Evolutionary conservation across 2,329 filamentous ascomycete genomes (phyloP), one percentile per base, ranked within the genome.

Genomic region (Plenodomus tracheiphilus): DNA sequence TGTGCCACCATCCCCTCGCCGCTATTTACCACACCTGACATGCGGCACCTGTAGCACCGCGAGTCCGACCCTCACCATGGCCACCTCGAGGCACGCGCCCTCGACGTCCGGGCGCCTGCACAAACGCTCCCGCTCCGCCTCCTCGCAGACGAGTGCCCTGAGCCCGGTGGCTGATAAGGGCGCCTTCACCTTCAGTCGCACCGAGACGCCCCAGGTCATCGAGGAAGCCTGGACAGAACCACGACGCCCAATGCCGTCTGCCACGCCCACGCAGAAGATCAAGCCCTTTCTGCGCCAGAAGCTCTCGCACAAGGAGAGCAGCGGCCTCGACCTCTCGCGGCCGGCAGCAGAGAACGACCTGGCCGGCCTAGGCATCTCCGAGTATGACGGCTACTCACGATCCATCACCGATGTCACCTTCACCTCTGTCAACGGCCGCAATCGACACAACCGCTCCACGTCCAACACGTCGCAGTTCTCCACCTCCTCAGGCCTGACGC

Each of bases 401-500:
- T 74, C 75, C 37, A 74, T 72, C 10, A 70, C 71, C 17, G 74
- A 79, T 54, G 73, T 77, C 45, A 73, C 65, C 47, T 79, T 78
- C 54, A 54, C 70, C 9, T 68, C 70, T 17, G 65, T 70, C 19
- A 70, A 68, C 45, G 62, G 65, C 51, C 70, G 74, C 37, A 70
- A 74, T 38, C 70, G 73, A 36, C 81, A 84, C 62, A 64, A 50
- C 37, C 77, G 82, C 51, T 81, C 80, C 19, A 79, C 76, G 11
- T 84, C 81, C 54, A 80, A 77, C 53, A 77, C 76, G 6, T 82
- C 82, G 25, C 78, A 82, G 53, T 75, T 78, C 56, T 83, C 80
- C 6, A 77, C 72, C 4, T 73, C 73, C 37, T 78, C 79, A 4
- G 76, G 74, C 53, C 73, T 75, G 52, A 75, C 74, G 49, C 75